A percentile compares a stretch with the other conserved stretches of the same genome.
Conservation (phyloP, 2,329 filamentous ascomycete species). For the Epichloe sylvatica region DNA sequence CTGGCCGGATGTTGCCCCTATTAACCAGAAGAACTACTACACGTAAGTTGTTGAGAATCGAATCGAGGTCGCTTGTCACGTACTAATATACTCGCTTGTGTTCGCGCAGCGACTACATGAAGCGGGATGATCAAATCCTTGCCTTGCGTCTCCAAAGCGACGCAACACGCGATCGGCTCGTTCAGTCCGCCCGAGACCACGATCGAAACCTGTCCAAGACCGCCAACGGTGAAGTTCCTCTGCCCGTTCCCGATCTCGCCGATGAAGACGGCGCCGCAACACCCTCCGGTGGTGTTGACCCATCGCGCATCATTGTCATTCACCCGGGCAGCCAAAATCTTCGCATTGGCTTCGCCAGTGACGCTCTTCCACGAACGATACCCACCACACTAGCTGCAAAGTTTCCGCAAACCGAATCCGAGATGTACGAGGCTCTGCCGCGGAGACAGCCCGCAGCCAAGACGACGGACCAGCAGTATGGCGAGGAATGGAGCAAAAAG, state of each 20-base stretch:
- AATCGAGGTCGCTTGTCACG: background rate
- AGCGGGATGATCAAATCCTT: slow-evolving; percentile 91
- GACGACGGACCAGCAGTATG: slow-evolving; percentile 66
- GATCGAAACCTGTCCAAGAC: slow-evolving; percentile 72
- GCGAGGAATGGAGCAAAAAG: slow-evolving; percentile 61
- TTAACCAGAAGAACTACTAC: slow-evolving; percentile 99
- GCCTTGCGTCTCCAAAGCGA: slow-evolving; percentile 80
- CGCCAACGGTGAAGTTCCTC: slow-evolving; percentile 50
- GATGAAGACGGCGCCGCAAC: slow-evolving; percentile 43
- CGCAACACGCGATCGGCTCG: slow-evolving; percentile 67
- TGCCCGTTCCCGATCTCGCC: slow-evolving; percentile 44
- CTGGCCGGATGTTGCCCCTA: slow-evolving; percentile 85
- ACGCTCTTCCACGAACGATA: slow-evolving; percentile 84
- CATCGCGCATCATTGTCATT: slow-evolving; percentile 86
- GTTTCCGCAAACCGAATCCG: slow-evolving; percentile 65
- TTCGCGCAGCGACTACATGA: slow-evolving; percentile 71
- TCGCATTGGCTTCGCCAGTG: slow-evolving; percentile 86
- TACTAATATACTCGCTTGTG: slow-evolving; percentile 7
- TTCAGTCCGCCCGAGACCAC: slow-evolving; percentile 74
- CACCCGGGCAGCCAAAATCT: slow-evolving; percentile 93
- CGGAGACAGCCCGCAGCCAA: slow-evolving; percentile 50
- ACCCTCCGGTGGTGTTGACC: slow-evolving; percentile 48
- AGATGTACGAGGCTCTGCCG: slow-evolving; percentile 68
- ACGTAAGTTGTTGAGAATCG: slow-evolving; percentile 43
- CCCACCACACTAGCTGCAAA: slow-evolving; percentile 84